Evolutionary conservation across 83 land plant genomes (phyloP).

Genomic region (Larix sibirica): DNA sequence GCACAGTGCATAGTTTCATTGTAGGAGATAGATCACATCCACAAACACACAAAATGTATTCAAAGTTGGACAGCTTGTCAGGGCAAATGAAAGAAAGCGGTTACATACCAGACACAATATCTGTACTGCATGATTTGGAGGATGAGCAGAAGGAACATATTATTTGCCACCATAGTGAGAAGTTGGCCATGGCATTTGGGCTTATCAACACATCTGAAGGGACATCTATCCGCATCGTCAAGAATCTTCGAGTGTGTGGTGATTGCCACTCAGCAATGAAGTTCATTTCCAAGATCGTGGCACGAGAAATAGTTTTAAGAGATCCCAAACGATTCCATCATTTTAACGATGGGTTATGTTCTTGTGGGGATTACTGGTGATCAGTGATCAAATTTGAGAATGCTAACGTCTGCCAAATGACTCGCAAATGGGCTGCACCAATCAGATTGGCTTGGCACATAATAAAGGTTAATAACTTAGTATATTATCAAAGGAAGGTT

Average conservation of each 20-base stretch:
- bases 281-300: constrained; percentile 5
- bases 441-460: too few relatives aligned
- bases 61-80: constrained; percentile 1
- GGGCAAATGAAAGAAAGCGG: neutral
- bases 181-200: constrained; percentile 10
- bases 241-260: constrained; percentile 3
- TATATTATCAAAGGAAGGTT: too few relatives aligned
- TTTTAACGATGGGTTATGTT: constrained; percentile 3
- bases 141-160: constrained; percentile 1
- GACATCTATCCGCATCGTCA: neutral
- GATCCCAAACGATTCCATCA: neutral
- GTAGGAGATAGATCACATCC: constrained; percentile 8
- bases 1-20: neutral
- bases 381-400: too few relatives aligned
- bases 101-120: neutral
- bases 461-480: too few relatives aligned
- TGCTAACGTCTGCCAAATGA: too few relatives aligned
- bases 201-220: neutral
- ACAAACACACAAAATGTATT: constrained; percentile 6
- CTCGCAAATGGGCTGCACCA: too few relatives aligned
- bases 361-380: constrained; percentile 15
- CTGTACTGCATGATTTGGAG: constrained; percentile 3
- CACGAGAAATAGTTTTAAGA: neutral
- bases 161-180: constrained; percentile 9
- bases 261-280: constrained; percentile 5